Base-by-base conservation (phyloP, 1,284 basidiomycete species). In the Quambalaria eucalypti region DNA sequence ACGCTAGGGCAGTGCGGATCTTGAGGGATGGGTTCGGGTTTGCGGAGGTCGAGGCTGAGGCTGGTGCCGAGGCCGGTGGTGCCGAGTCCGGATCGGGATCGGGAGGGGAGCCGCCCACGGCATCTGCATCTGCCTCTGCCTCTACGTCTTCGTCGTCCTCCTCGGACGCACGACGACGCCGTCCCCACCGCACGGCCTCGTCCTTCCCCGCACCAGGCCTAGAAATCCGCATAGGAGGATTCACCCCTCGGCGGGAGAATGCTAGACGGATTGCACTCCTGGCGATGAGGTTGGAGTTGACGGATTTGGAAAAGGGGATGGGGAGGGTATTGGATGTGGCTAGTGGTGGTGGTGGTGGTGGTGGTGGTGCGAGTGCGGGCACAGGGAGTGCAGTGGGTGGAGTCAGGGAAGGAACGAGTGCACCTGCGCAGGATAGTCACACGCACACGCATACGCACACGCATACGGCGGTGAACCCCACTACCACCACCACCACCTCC, bases 281-380 rank as follows among this genome's bases (percentile, higher is more conserved):
- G 49, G 73, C 73, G n/a, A 68, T 74, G 58, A 69, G 70, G 55
- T 52, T 74, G 19, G 73, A 75, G 49, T 51, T 75, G 23, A 55
- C 60, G 10, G 73, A 75, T 54, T 48, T 75, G 30, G 55, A 68
- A 14, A 56, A 61, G 31, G 73, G 72, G 42, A 49, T 75, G 28
- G 68, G 66, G 1, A 68, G 64, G 50, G 61, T 75, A 4, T 60
- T 19, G 4, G 25, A 46, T 19, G 25, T 23, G 42, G 42, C 42
- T 26, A 21, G 16, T 19, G 42, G 42, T 12, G 42, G 42, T 7
- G 42, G 6, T 2, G 42, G 25, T 14, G 42, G 25, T 4, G 19
- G 40, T 9, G 40, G 16, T 23, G 40, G 7, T 42, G 40, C 31
- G n/a, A n/a, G n/a, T n/a, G n/a, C n/a, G n/a, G n/a, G n/a, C n/a